Conservation (phyloP, 2,329 filamentous ascomycete species). For the Berkeleyomyces rouxiae region DNA sequence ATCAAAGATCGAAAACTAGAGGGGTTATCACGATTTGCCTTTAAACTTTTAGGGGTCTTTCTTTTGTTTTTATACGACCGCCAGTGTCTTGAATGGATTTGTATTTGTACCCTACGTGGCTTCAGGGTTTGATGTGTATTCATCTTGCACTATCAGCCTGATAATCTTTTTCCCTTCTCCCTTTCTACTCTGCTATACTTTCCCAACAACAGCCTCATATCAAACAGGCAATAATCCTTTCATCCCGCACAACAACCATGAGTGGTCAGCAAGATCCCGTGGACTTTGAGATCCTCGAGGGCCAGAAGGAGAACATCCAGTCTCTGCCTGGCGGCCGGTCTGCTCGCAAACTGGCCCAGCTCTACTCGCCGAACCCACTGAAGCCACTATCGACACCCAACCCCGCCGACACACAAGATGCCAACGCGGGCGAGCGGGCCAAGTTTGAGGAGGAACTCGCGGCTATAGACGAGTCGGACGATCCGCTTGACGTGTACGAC, state of each 20-base stretch:
- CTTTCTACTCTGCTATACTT: too few relatives aligned
- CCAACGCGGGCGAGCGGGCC: conserved; percentile 63
- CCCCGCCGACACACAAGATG: conserved; percentile 54
- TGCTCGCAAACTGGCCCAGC: conserved; percentile 69
- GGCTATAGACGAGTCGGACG: conserved; percentile 70
- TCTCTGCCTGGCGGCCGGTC: conserved; percentile 75
- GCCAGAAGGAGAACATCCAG: conserved; percentile 96
- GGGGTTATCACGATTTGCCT: not conserved
- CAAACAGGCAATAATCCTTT: too few relatives aligned
- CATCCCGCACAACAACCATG: conserved; percentile 23
- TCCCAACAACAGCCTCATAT: too few relatives aligned
- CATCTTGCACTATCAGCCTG: not conserved
- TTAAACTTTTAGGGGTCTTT: not conserved
- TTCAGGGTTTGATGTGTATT: not conserved
- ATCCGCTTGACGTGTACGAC: conserved; percentile 89
- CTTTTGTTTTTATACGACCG: not conserved
- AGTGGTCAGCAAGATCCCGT: conserved; percentile 37
- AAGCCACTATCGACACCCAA: conserved; percentile 44
- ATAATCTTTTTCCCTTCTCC: not conserved
- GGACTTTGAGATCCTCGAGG: conserved; percentile 84
- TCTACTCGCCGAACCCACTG: conserved; percentile 53
- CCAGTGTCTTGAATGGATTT: not conserved
- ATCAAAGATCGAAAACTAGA: not conserved
- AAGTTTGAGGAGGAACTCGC: conserved; percentile 76
- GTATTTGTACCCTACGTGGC: not conserved